These are phyloP conservation scores for Chaetoscypha palmicola DNA, from an alignment of 2,329 filamentous ascomycete genomes.

Conservation along the genomic window DNA sequence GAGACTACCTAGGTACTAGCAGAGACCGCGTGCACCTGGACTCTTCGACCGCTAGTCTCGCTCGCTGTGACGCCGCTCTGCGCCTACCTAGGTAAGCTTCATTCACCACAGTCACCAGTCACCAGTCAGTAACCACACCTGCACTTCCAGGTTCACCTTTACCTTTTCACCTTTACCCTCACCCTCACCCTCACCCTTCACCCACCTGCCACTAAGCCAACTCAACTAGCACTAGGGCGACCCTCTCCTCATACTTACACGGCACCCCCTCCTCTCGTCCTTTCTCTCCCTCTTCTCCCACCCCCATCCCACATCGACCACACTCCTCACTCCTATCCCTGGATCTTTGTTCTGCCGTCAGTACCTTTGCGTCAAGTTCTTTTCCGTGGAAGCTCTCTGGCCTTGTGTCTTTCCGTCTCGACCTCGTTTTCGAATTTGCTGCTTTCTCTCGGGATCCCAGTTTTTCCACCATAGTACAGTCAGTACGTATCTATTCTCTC, in stretches of 20 bases:
- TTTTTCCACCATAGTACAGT: slow-evolving; percentile 22
- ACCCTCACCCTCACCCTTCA: neutral
- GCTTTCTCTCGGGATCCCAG: slow-evolving; percentile 25
- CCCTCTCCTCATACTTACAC: slow-evolving; percentile 3
- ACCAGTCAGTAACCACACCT: too few species aligned
- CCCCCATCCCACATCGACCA: slow-evolving; percentile 9
- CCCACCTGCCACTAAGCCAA: neutral
- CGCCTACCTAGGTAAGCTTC: too few species aligned
- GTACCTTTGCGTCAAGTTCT: slow-evolving; percentile 30
- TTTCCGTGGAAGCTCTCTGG: slow-evolving; percentile 31
- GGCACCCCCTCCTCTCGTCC: slow-evolving; percentile 6
- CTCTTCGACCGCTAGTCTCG: too few species aligned
- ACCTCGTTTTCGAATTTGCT: slow-evolving; percentile 32
- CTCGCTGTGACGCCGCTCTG: too few species aligned
- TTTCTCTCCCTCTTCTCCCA: slow-evolving; percentile 6
- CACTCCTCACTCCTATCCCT: slow-evolving; percentile 20
- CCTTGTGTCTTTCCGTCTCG: slow-evolving; percentile 32
- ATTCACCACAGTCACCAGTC: too few species aligned
- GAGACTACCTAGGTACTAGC: too few species aligned
- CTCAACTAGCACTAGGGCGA: slow-evolving; percentile 4
- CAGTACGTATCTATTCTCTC: neutral
- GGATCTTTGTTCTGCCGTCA: slow-evolving; percentile 20
- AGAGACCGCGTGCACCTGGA: too few species aligned
- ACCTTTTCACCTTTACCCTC: neutral
- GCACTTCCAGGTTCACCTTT: neutral